Evolutionary conservation across 1,284 basidiomycete genomes (phyloP).

Genomic region (Naganishia liquefaciens): DNA sequence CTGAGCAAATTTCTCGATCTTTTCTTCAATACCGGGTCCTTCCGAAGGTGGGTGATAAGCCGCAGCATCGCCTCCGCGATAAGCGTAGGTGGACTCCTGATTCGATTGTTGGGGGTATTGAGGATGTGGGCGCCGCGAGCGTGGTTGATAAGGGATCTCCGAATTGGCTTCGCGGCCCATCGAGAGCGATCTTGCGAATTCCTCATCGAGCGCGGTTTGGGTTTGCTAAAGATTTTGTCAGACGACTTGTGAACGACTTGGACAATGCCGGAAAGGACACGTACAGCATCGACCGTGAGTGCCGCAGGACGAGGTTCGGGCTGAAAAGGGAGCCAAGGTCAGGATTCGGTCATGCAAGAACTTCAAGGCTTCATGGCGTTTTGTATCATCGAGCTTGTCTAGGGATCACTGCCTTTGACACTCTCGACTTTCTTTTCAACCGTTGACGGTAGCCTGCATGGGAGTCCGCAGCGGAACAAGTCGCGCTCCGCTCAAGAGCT

Average conservation of each 20-base stretch:
- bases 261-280: neutral
- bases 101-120: neutral
- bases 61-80: conserved; percentile 7
- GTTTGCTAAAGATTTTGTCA: neutral
- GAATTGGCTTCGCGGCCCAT: conserved; percentile 22
- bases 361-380: too few relatives aligned
- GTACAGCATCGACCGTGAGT: neutral
- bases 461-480: too few relatives aligned
- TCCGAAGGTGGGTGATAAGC: neutral
- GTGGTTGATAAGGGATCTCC: conserved; percentile 30
- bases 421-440: too few relatives aligned
- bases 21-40: conserved; percentile 30
- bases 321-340: neutral
- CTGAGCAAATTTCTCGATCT: conserved; percentile 30
- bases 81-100: neutral
- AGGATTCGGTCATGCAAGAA: neutral
- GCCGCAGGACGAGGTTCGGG: neutral
- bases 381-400: too few relatives aligned
- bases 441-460: too few relatives aligned
- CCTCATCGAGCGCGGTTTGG: conserved; percentile 30
- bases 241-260: neutral
- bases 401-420: too few relatives aligned
- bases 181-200: conserved; percentile 33
- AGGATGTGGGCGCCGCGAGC: conserved; percentile 10
- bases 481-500: too few relatives aligned